phyloP scores from a whole-genome alignment of 2,329 filamentous ascomycete genomes.

The Talaromyces albobiverticillius region DNA sequence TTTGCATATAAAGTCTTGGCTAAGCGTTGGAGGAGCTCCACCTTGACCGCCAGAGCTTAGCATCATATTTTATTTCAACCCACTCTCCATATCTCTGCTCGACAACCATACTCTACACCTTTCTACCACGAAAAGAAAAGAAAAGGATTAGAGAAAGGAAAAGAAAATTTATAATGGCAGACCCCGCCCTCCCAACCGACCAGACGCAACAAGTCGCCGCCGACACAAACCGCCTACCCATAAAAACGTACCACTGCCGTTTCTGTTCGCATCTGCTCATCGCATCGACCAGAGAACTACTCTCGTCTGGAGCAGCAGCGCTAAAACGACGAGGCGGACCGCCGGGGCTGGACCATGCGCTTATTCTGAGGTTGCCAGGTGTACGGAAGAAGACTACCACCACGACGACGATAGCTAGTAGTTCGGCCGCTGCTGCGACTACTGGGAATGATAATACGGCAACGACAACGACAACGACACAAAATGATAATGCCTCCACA shows the following conservation, averaged over 20 bases:
- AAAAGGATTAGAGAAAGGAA: too few relatives aligned
- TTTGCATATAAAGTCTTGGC: too few relatives aligned
- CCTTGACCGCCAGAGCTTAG: too few relatives aligned
- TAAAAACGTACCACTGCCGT: conserved; percentile 58
- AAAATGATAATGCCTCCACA: neutral
- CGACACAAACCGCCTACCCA: conserved; percentile 27
- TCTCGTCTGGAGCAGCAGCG: conserved; percentile 20
- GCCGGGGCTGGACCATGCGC: neutral
- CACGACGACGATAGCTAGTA: conserved; percentile 12
- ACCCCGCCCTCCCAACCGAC: too few relatives aligned
- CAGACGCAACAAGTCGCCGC: too few relatives aligned
- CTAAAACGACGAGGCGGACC: neutral
- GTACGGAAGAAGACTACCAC: conserved; percentile 24
- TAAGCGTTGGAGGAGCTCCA: too few relatives aligned
- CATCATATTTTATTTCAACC: too few relatives aligned
- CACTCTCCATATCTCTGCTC: too few relatives aligned
- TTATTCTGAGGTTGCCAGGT: conserved; percentile 20
- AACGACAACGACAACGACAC: neutral
- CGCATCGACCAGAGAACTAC: conserved; percentile 54
- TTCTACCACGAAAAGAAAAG: too few relatives aligned
- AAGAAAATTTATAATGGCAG: too few relatives aligned
- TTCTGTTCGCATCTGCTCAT: conserved; percentile 65
- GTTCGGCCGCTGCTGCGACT: conserved; percentile 14
- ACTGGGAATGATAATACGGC: neutral
- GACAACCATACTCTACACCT: too few relatives aligned